A percentile compares a stretch with the other conserved stretches of the same genome.
These are phyloP conservation scores for Erodium texanum DNA, from an alignment of 441 rosid species.

Conservation along the genomic window DNA sequence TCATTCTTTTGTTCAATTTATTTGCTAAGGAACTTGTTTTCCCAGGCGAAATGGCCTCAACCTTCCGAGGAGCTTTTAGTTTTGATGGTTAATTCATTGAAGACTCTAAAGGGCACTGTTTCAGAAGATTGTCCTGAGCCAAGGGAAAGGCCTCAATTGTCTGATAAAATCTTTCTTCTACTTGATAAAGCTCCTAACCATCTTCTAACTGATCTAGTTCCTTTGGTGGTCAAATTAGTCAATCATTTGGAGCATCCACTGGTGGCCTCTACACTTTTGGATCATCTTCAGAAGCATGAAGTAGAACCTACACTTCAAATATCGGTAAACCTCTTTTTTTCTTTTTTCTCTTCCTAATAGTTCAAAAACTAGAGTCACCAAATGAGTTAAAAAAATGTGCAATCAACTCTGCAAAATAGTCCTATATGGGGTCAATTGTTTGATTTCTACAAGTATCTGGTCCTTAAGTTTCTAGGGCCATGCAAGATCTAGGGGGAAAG, in stretches of 20 bases:
- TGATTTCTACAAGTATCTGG: not conserved
- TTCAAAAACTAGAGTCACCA: not conserved
- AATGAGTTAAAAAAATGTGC: not conserved
- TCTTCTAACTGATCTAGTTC: not conserved
- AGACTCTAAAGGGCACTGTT: not conserved
- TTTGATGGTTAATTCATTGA: constrained; percentile 5
- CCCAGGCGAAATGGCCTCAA: constrained; percentile 3
- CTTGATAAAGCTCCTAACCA: constrained; percentile 1
- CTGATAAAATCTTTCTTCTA: constrained; percentile 1
- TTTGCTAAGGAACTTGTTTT: constrained; percentile 6
- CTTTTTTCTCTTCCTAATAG: not conserved
- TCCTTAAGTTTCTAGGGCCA: not conserved
- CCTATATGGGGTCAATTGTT: not conserved
- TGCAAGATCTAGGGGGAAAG: not conserved
- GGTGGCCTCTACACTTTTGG: not conserved
- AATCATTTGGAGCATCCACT: constrained; percentile 4
- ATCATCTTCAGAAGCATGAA: constrained; percentile 5
- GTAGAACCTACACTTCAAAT: constrained; percentile 2
- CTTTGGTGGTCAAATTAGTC: constrained; percentile 1
- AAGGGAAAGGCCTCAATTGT: constrained; percentile 5
- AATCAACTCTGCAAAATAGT: not conserved
- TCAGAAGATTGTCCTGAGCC: constrained; percentile 1
- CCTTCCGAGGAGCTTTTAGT: constrained; percentile 4
- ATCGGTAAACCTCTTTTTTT: not conserved
- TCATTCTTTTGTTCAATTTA: not conserved